These are phyloP conservation scores for Tetrapisispora namnaoensis DNA, from an alignment of 805 yeast species.

Conservation along the genomic window DNA sequence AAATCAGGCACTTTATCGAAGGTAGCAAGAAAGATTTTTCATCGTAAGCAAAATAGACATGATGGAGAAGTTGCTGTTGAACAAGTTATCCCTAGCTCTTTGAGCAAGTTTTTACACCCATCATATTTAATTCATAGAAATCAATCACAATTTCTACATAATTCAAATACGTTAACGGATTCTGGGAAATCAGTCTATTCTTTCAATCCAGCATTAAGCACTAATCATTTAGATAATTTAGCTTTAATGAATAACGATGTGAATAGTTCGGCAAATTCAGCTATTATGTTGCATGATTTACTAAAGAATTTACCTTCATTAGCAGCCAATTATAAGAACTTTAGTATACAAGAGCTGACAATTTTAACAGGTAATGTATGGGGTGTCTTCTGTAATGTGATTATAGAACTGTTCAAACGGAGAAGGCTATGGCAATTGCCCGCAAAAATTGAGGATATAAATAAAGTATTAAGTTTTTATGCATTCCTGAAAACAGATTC, in stretches of 20 bases:
- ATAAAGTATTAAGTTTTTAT: constrained; percentile 21
- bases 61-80: constrained; percentile 15
- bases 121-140: constrained; percentile 25
- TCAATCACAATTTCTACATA: constrained; percentile 25
- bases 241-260: constrained; percentile 12
- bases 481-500: constrained; percentile 21
- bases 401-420: constrained; percentile 22
- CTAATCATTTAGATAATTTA: constrained; percentile 13
- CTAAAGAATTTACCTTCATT: constrained; percentile 25
- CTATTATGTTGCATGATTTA: constrained; percentile 23
- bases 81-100: constrained; percentile 19
- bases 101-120: constrained; percentile 27
- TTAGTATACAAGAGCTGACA: constrained; percentile 22
- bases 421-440: constrained; percentile 26
- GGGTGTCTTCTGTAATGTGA: constrained; percentile 25
- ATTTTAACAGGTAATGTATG: constrained; percentile 25
- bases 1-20: constrained; percentile 11
- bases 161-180: constrained; percentile 17
- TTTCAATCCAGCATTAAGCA: constrained; percentile 15
- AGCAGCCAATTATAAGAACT: constrained; percentile 24
- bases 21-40: constrained; percentile 21
- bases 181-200: constrained; percentile 22
- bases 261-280: constrained; percentile 7
- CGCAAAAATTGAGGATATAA: constrained; percentile 25
- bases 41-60: constrained; percentile 14